Base-by-base conservation (phyloP, 2,329 filamentous ascomycete genomes). In the Hypoxylon sp. region DNA sequence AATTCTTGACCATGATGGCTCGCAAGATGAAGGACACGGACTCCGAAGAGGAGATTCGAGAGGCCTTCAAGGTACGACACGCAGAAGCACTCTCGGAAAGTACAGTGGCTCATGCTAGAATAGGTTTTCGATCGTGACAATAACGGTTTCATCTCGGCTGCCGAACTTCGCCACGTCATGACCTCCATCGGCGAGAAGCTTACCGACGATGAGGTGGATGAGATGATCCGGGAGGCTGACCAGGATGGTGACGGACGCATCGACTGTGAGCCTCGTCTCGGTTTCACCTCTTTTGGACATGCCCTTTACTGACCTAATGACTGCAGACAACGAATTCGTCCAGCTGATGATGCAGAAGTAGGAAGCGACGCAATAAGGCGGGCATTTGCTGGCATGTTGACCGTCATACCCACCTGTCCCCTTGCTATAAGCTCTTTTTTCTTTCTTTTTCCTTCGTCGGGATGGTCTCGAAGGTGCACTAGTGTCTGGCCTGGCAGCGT, bases 291-390 rank as follows among this genome's bases (percentile, higher is more conserved):
- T n/a, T n/a, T n/a, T n/a, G n/a, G n/a, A n/a, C n/a, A n/a, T n/a
- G n/a, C n/a, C n/a, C n/a, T n/a, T n/a, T n/a, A n/a, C n/a, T n/a
- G n/a, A n/a, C n/a, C n/a, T n/a, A n/a, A n/a, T 56, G 26, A 13
- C 18, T 35, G 15, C 67, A 94, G 90, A 94, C 81, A 94, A 94
- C 82, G 91, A 95, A 79, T 95, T 95, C 74, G 91, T 95, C 70
- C 91, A 95, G 81, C 88, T 95, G 74, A 95, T 95, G 91, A 94
- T 95, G 91, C 91, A 95, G 84, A 94, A 94, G 83, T 94, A 91
- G 83, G 76, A 63, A 10, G 42, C n/a, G 43, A 48, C 51, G 48
- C 53, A 58, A 58, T 27, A 38, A 21, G 63, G 47, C 58, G 48
- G 62, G 33, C 56, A 49, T 54, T 61, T 60, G 57, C 62, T 64